phyloP scores from a whole-genome alignment of 306 rosid genomes.

The Sicyos edulis region DNA sequence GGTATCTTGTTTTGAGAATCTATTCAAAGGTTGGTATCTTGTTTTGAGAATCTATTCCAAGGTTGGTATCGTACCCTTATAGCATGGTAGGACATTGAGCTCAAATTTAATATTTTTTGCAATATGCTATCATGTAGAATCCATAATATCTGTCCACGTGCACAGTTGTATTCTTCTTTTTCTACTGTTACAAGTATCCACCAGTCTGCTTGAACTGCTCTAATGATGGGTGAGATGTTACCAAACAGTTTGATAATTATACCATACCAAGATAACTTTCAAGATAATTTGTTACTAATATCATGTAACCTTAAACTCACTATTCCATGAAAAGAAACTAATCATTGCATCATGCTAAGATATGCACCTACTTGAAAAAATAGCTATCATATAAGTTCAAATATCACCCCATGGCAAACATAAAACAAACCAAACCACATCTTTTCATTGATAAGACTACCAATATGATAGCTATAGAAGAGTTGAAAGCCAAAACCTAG shows the following conservation, averaged over 20 bases:
- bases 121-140: background rate
- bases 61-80: no score
- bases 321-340: background rate
- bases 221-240: background rate
- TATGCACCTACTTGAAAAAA: constrained; percentile 13
- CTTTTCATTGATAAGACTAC: background rate
- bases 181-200: background rate
- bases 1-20: no score
- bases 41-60: no score
- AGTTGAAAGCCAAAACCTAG: constrained; percentile 12
- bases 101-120: background rate
- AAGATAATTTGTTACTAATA: background rate
- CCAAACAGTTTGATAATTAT: background rate
- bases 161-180: background rate
- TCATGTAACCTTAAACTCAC: background rate
- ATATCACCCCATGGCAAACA: background rate
- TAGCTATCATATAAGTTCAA: background rate
- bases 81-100: no score
- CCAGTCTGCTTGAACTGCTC: constrained; percentile 1
- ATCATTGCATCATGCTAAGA: background rate
- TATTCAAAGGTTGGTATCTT: no score
- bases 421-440: background rate
- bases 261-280: background rate
- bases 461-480: background rate
- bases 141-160: background rate